Base-by-base conservation (phyloP, 768 basidiomycete species). In the Collybiopsis confluens region DNA sequence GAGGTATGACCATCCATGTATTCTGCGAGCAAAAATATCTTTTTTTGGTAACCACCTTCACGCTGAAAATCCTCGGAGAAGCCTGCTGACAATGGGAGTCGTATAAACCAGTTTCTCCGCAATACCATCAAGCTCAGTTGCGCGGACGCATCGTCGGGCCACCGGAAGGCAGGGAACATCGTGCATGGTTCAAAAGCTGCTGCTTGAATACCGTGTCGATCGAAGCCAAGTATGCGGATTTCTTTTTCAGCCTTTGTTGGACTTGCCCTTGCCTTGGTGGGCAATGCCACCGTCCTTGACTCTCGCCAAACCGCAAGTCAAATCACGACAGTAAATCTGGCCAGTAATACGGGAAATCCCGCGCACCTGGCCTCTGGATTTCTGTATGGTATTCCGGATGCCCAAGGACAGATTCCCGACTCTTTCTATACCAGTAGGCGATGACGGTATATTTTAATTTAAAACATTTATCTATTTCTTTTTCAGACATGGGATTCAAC, bases 401-500 rank as follows among this genome's bases (percentile, higher is more conserved):
- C 47, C 26, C 35, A 13, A 7, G 47, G 33, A 15, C 47, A 48
- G 23, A 48, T 48, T 6, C n/a, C 47, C 6, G 35, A 48, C 37
- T 48, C 47, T 18, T 37, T 37, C 13, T 48, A 48, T 26, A 21
- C 30, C 8, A 37, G 47, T 48, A 23, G 23, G 35, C 1, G 3
- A 36, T 1, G 11, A 16, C 24, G 33, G 18, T 13, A 11, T 16
- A 16, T n/a, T 30, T 8, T 47, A 20, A n/a, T 9, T 21, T 26
- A 27, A 4, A 0, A 11, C 4, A 3, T 13, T 37, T 3, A 37
- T 21, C 13, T 38, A 21, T 9, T 21, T n/a, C 24, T 65, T 65
- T 36, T 30, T 13, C 36, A 60, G 61, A 59, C 23, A 62, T 62
- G 56, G 61, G 61, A 1, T 59, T 62, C 56, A 62, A 62, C 50